Evolutionary conservation across 2,329 filamentous ascomycete species (phyloP), one percentile per base, ranked within the genome.

Genomic region (Xylariaceae sp.): DNA sequence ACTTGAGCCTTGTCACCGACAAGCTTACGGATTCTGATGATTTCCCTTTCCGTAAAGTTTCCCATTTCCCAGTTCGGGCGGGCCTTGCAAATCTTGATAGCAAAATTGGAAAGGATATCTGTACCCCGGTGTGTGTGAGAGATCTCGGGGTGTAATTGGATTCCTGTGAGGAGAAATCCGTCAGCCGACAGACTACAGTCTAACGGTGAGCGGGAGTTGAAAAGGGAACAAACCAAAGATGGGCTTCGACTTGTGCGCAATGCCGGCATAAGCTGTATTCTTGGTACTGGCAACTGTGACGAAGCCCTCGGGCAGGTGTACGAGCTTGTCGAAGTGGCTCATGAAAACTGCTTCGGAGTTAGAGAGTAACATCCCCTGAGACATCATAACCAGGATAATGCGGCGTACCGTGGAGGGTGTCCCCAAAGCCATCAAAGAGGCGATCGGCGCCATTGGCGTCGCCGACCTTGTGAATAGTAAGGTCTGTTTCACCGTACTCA

Each of bases 111-210:
- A 68, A 67, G 58, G 19, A 67, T 56, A 19, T 65, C 59, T 6
- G 47, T 65, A 37, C 65, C 65, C 27, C 58, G 55, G 29, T 57
- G 55, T 1, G 64, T 65, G 27, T 64, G 68, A 57, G 55, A 63
- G 35, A 96, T 80, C 70, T 96, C 91, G 1, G 91, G 91, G 71
- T 96, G 91, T 71, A 96, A 92, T 68, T 96, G 91, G 46, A 96
- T 81, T 52, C 87, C 74, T 71, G 48, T 40, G 19, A 62, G 58
- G 11, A 60, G 40, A 6, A 44, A 26, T 52, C 29, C 32, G 48
- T 64, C 41, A 59, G 50, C 29, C 34, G 5, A 26, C 19, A 19
- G 19, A 19, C 19, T 19, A 4, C 32, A 8, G n/a, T 29, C 5
- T 26, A 9, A 45, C 37, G 12, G 7, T 6, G 6, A 9, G 19